Conservation (phyloP, 345 rosid genomes). For the Carallia pectinifolia region DNA sequence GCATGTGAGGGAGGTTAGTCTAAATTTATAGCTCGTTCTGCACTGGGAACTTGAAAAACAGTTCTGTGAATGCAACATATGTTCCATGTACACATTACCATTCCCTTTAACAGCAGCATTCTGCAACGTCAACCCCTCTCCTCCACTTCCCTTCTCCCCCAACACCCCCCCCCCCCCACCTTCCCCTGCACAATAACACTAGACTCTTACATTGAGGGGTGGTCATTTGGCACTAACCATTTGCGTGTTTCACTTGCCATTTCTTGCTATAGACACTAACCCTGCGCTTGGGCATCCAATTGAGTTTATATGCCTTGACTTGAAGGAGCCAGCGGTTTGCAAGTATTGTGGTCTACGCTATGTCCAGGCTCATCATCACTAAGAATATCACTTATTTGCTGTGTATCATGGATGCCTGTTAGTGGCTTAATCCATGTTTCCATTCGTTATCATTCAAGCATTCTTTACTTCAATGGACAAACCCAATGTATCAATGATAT, state of each 20-base stretch:
- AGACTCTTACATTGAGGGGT: too few species aligned
- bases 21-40: conserved; percentile 2
- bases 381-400: conserved; percentile 5
- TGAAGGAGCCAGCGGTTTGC: conserved; percentile 85
- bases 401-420: background rate
- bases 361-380: conserved; percentile 92
- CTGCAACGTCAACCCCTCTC: background rate
- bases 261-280: conserved; percentile 46
- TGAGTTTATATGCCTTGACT: conserved; percentile 94
- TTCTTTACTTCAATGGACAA: background rate
- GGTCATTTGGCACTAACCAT: background rate
- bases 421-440: background rate
- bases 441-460: background rate
- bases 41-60: too few species aligned
- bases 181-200: too few species aligned
- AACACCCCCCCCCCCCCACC: too few species aligned
- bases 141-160: background rate
- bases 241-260: background rate
- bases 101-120: background rate
- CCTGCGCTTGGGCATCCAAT: conserved; percentile 96
- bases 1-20: conserved; percentile 96
- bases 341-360: conserved; percentile 95
- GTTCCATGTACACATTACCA: background rate
- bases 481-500: background rate
- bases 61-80: background rate